phyloP scores from a whole-genome alignment of 2,329 filamentous ascomycete species.

The Orbilia blumenaviensis region DNA sequence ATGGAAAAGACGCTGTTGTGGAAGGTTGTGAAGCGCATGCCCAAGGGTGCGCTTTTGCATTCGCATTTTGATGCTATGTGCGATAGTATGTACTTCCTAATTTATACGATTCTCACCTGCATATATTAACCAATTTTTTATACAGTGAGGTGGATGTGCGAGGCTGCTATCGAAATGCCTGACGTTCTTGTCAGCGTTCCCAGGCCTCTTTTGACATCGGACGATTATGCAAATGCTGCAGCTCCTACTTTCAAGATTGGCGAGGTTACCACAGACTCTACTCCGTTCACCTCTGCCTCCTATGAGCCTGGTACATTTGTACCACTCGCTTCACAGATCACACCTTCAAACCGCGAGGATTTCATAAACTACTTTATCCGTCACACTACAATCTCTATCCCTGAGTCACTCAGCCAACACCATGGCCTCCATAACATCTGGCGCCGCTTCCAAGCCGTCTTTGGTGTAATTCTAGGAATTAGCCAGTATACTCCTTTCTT shows the following conservation, averaged over 20 bases:
- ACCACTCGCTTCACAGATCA: constrained; percentile 62
- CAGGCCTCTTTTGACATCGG: constrained; percentile 56
- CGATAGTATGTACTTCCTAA: constrained; percentile 65
- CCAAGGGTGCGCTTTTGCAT: constrained; percentile 86
- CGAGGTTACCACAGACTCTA: not conserved
- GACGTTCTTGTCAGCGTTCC: constrained; percentile 70
- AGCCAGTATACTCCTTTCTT: constrained; percentile 65
- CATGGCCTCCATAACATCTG: constrained; percentile 85
- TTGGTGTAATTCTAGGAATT: constrained; percentile 72
- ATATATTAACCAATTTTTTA: not conserved
- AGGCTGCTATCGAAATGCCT: constrained; percentile 73
- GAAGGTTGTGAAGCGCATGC: constrained; percentile 84
- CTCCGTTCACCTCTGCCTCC: constrained; percentile 46
- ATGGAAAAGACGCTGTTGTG: constrained; percentile 88
- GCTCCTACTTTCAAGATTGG: constrained; percentile 61
- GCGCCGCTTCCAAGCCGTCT: constrained; percentile 80
- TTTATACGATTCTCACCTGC: not conserved
- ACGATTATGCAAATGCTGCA: constrained; percentile 66
- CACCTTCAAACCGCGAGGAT: constrained; percentile 44
- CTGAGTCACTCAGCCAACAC: constrained; percentile 80
- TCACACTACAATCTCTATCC: constrained; percentile 60
- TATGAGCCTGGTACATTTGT: constrained; percentile 66
- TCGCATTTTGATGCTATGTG: constrained; percentile 92
- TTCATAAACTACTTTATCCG: constrained; percentile 50
- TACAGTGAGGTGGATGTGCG: constrained; percentile 75